Evolutionary conservation across 1,284 basidiomycete species (phyloP), one percentile per base, ranked within the genome.

Genomic region (Gomphus bonarii): DNA sequence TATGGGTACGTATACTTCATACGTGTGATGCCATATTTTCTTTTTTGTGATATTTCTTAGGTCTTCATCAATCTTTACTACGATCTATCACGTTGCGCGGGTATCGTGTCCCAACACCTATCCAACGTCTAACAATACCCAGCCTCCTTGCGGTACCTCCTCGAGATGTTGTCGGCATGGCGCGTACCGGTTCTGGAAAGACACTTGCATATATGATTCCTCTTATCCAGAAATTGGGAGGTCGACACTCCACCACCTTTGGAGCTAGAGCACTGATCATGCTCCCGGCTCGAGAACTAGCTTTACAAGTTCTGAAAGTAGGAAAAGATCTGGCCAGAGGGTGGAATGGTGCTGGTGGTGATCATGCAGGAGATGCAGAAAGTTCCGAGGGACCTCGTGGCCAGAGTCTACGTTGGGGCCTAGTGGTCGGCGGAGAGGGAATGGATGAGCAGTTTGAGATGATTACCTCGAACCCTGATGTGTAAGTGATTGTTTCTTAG

Each of bases 91-190:
- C 89, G 2, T 75, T 97, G n/a, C 86, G 97, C 67, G 95, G 95
- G 11, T 98, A 93, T 73, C 89, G 90, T 54, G 88, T 85, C 42
- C 97, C 97, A 11, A 99, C 97, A 0, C 97, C 97, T 0, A 99
- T 99, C 53, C 97, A 99, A 71, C 81, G 95, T 9, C 79, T 90
- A 16, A 79, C 94, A 3, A 90, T 99, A 54, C 97, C 97, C 0
- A 75, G 85, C 31, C 81, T 98, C 46, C 80, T 99, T 35, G 72
- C 86, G 4, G 82, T 80, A 51, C 95, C 97, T 43, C 91, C 95
- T 2, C 77, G 91, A 53, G 97, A 99, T 72, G 84, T 99, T 9
- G 91, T 99, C 18, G 97, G 93, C 55, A 99, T 99, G 97, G 95
- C 97, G 22, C 80, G 97, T 18, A 99, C 97, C 0, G 97, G 97